A percentile compares a stretch with the other conserved stretches of the same genome.
These are phyloP conservation scores for Yarrowia divulgata DNA, from an alignment of 805 yeast species.

Conservation along the genomic window DNA sequence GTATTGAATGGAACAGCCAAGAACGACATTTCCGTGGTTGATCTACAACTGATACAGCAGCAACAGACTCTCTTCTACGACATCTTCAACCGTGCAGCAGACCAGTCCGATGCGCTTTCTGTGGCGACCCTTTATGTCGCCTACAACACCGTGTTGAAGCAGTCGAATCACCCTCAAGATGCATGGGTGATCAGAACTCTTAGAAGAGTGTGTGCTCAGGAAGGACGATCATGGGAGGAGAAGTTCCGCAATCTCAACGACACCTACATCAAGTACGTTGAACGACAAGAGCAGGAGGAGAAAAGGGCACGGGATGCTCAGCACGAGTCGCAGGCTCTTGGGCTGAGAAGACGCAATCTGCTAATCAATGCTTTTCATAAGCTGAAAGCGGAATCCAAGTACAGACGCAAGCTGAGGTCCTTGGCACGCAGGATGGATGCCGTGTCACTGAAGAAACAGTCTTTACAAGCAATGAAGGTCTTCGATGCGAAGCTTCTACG, in stretches of 20 bases:
- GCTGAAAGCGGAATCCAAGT: background rate
- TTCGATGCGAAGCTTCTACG: constrained; percentile 2
- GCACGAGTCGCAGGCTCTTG: background rate
- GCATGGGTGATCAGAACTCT: constrained; percentile 11
- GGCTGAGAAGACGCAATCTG: constrained; percentile 7
- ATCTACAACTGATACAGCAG: constrained; percentile 12
- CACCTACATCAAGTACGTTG: constrained; percentile 21
- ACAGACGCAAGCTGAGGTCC: constrained; percentile 7
- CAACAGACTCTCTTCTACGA: constrained; percentile 17
- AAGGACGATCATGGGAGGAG: constrained; percentile 29
- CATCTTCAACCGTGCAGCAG: constrained; percentile 1
- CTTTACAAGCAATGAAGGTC: background rate
- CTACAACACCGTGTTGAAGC: constrained; percentile 14
- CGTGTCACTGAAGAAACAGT: background rate
- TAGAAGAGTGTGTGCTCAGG: constrained; percentile 22
- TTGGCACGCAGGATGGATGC: constrained; percentile 1
- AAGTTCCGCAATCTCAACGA: constrained; percentile 24
- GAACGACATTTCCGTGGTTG: background rate
- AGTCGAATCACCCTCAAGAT: background rate
- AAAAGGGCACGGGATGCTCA: constrained; percentile 4
- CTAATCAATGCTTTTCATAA: background rate
- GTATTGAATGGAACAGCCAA: background rate
- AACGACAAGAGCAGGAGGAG: constrained; percentile 15
- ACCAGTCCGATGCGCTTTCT: background rate
- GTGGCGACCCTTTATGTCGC: constrained; percentile 3